A percentile compares a stretch with the other conserved stretches of the same genome.
Conservation (phyloP, 768 basidiomycete species). For the Mycena filopes region DNA sequence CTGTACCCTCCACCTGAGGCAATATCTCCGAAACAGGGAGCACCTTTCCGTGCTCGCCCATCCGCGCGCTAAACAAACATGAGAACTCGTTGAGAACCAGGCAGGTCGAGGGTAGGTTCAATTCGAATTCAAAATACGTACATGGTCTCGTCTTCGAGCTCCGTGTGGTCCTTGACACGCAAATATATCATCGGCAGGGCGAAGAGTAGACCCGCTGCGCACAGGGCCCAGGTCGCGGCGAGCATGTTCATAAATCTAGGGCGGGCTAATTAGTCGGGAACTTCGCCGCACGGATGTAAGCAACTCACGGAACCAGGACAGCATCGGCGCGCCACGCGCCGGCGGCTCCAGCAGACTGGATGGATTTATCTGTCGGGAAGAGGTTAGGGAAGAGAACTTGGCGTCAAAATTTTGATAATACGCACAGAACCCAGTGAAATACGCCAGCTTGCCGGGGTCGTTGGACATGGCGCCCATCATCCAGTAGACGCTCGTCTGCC, state of each 20-base stretch:
- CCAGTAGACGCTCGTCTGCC: constrained; percentile 88
- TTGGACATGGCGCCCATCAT: constrained; percentile 90
- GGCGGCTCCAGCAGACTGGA: constrained; percentile 82
- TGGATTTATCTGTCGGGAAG: constrained; percentile 64
- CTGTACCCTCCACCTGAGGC: not conserved
- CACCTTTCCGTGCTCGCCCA: constrained; percentile 55
- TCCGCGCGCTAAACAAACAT: constrained; percentile 48
- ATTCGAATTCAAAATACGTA: constrained; percentile 49
- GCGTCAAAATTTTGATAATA: constrained; percentile 29
- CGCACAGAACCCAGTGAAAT: constrained; percentile 86
- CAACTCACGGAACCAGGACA: constrained; percentile 65
- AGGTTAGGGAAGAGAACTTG: constrained; percentile 5
- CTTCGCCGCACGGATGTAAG: constrained; percentile 3
- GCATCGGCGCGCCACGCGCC: constrained; percentile 80
- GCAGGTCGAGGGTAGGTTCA: constrained; percentile 1
- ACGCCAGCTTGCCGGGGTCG: constrained; percentile 80
- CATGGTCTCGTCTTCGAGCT: constrained; percentile 63
- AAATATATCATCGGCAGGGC: constrained; percentile 67
- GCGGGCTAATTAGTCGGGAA: constrained; percentile 33
- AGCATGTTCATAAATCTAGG: constrained; percentile 68
- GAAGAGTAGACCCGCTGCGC: constrained; percentile 58
- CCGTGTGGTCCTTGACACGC: constrained; percentile 62
- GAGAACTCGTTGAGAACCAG: not conserved
- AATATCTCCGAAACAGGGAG: constrained; percentile 17
- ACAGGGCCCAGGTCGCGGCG: constrained; percentile 64